Conservation (phyloP, 2,329 filamentous ascomycete species). For the Dothidotthia symphoricarpi region DNA sequence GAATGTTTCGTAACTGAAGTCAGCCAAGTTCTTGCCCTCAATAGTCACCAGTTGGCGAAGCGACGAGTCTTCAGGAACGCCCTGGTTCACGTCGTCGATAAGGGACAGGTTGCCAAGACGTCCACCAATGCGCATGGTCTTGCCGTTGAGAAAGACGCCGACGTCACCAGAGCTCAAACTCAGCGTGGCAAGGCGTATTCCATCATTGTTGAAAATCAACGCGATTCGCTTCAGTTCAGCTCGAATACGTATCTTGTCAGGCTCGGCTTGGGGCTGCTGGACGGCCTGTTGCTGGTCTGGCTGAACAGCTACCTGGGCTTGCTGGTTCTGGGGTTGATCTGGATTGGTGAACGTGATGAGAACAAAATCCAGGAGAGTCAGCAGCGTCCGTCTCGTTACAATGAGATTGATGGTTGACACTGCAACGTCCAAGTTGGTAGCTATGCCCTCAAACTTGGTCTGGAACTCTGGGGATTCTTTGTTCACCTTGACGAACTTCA, state of each 20-base stretch:
- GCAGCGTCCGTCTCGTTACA: conserved; percentile 85
- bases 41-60: conserved; percentile 89
- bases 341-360: conserved; percentile 82
- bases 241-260: conserved; percentile 86
- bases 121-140: conserved; percentile 82
- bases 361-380: conserved; percentile 92
- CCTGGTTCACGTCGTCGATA: conserved; percentile 90
- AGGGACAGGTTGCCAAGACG: conserved; percentile 84
- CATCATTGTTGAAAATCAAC: conserved; percentile 95
- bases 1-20: conserved; percentile 97
- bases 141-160: conserved; percentile 81
- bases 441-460: conserved; percentile 86
- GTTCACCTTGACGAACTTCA: conserved; percentile 90
- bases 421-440: conserved; percentile 85
- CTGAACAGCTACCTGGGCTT: conserved; percentile 31
- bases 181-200: conserved; percentile 86
- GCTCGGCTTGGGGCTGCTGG: conserved; percentile 45
- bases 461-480: conserved; percentile 89
- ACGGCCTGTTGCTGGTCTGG: conserved; percentile 37
- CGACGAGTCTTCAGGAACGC: conserved; percentile 75
- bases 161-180: conserved; percentile 91
- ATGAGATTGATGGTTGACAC: conserved; percentile 96
- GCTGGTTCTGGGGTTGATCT: conserved; percentile 47
- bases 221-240: conserved; percentile 90
- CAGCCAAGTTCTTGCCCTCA: conserved; percentile 89